phyloP scores from a whole-genome alignment of 2,329 filamentous ascomycete species.

The Ilyonectria sp. region DNA sequence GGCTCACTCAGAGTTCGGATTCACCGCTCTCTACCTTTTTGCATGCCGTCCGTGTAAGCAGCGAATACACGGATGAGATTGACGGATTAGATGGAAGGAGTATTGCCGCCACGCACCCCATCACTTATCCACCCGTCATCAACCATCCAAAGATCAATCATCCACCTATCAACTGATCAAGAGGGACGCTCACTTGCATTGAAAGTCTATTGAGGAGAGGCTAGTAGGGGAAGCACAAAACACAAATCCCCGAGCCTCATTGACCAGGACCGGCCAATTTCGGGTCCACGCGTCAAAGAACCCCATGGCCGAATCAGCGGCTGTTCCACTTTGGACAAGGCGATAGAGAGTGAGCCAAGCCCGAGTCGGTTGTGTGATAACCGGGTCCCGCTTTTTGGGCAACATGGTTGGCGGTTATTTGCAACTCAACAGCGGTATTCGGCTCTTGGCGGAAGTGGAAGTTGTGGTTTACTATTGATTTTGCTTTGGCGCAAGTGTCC shows the following conservation, averaged over 20 bases:
- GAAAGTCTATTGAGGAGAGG: too few relatives aligned
- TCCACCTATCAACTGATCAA: constrained; percentile 3
- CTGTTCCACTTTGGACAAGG: too few relatives aligned
- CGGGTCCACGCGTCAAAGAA: neutral
- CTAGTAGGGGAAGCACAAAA: constrained; percentile 1
- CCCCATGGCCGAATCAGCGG: too few relatives aligned
- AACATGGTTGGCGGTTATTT: too few relatives aligned
- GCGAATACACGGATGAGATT: neutral
- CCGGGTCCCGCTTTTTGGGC: too few relatives aligned
- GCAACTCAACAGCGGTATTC: too few relatives aligned
- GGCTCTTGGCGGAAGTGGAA: too few relatives aligned
- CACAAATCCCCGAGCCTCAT: constrained; percentile 2
- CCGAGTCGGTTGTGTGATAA: too few relatives aligned
- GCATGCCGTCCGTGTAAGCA: neutral
- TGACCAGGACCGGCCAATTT: neutral
- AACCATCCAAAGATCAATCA: neutral
- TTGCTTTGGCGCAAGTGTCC: too few relatives aligned
- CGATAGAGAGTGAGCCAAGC: neutral
- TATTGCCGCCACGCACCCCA: neutral
- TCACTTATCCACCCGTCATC: neutral
- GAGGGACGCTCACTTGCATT: neutral
- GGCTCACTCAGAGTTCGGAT: neutral
- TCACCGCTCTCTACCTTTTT: neutral
- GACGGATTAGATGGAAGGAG: neutral
- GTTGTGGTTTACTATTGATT: too few relatives aligned